These are phyloP conservation scores for Cyclotella cryptica DNA, from an alignment of 108 stramenopile species.

Conservation along the genomic window DNA sequence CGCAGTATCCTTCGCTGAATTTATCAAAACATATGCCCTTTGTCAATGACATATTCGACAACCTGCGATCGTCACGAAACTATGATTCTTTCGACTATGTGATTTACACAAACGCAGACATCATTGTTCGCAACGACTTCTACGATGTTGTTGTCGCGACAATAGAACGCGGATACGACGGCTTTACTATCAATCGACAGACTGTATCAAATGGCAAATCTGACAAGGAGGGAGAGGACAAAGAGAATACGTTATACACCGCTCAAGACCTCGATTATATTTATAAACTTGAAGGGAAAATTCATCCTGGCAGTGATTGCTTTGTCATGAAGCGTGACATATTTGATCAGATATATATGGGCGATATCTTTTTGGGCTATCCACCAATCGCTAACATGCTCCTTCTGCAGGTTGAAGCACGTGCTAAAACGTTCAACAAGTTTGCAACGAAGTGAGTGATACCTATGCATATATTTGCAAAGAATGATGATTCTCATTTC, in stretches of 20 bases:
- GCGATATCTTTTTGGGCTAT: conserved; percentile 2
- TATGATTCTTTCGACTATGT: conserved; percentile 1
- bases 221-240: neutral
- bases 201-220: neutral
- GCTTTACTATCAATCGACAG: neutral
- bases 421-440: neutral
- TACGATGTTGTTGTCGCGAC: neutral
- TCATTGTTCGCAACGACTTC: neutral
- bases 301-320: neutral
- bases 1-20: neutral
- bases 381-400: neutral
- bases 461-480: neutral
- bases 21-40: neutral
- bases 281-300: neutral
- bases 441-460: neutral
- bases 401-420: neutral
- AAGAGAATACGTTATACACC: neutral
- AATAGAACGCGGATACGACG: neutral
- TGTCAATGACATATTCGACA: conserved; percentile 6
- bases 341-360: neutral
- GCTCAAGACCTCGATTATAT: neutral
- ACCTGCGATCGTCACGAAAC: neutral
- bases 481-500: no score
- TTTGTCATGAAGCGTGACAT: neutral
- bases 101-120: neutral